These are phyloP conservation scores for Helotiales sp. DNA, from an alignment of 2,329 filamentous ascomycete species.

Conservation along the genomic window DNA sequence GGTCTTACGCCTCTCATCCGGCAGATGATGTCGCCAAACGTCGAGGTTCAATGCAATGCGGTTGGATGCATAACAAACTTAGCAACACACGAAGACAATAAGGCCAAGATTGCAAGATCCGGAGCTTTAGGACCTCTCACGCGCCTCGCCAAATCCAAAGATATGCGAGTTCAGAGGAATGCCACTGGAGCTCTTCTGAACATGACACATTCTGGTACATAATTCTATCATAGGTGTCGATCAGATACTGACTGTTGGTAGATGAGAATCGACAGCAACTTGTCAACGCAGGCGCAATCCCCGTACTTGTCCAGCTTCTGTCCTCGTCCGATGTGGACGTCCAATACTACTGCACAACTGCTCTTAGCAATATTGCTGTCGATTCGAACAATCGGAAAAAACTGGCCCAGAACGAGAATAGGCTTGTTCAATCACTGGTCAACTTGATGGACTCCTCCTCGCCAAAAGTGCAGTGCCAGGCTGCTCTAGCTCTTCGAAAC, in stretches of 20 bases:
- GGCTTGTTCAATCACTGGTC: constrained; percentile 89
- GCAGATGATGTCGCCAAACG: constrained; percentile 97
- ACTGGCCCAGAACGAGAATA: constrained; percentile 85
- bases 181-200: constrained; percentile 94
- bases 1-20: constrained; percentile 89
- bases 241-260: constrained; percentile 39
- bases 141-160: constrained; percentile 90
- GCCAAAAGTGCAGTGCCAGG: constrained; percentile 97
- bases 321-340: constrained; percentile 94
- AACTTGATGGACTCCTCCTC: constrained; percentile 97
- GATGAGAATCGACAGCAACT: constrained; percentile 98
- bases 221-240: background rate
- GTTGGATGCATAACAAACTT: constrained; percentile 98
- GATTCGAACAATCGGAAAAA: constrained; percentile 89
- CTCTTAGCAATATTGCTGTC: constrained; percentile 96
- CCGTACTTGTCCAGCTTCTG: constrained; percentile 91
- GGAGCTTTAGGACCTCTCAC: constrained; percentile 91
- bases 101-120: constrained; percentile 95
- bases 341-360: constrained; percentile 99
- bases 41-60: constrained; percentile 98
- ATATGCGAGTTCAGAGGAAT: constrained; percentile 98
- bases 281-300: constrained; percentile 96
- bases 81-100: constrained; percentile 98
- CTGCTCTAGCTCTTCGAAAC: constrained; percentile 89
- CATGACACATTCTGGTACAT: constrained; percentile 96